Conservation (phyloP, 1,139 yeast genomes). For the Groenewaldozyma sp. region DNA sequence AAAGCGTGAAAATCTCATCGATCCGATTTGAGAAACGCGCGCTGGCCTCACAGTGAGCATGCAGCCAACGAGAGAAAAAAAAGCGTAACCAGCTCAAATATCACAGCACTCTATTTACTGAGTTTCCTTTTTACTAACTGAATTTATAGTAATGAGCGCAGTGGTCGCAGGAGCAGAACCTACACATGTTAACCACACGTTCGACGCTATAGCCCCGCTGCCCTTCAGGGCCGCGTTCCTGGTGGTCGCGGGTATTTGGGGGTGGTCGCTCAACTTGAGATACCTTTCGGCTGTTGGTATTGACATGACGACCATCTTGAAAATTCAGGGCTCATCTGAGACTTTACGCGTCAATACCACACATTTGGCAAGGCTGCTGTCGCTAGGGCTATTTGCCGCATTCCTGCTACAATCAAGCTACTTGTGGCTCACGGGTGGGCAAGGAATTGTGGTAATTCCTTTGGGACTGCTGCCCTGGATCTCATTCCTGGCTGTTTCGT, state of each 20-base stretch:
- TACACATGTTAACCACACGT: constrained; percentile 12
- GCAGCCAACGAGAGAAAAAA: no score
- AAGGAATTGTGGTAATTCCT: constrained; percentile 14
- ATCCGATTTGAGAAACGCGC: no score
- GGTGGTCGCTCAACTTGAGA: constrained; percentile 40
- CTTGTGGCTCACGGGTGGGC: constrained; percentile 16
- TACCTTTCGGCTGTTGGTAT: constrained; percentile 32
- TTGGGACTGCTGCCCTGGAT: constrained; percentile 29
- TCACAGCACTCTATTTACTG: background rate
- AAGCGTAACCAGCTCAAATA: no score
- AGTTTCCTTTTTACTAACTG: background rate
- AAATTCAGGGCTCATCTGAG: constrained; percentile 22
- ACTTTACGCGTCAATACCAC: constrained; percentile 19
- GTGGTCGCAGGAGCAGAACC: background rate
- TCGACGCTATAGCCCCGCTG: constrained; percentile 36
- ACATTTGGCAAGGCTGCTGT: constrained; percentile 20
- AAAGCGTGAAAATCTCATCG: no score
- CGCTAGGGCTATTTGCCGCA: constrained; percentile 17
- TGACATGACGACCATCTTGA: constrained; percentile 35
- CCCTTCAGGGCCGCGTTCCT: constrained; percentile 41
- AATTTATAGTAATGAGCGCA: background rate
- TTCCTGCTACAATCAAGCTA: constrained; percentile 17
- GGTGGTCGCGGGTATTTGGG: constrained; percentile 39
- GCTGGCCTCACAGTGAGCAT: no score
- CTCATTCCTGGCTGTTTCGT: constrained; percentile 23